Evolutionary conservation across 1,284 basidiomycete genomes (phyloP), one percentile per base, ranked within the genome.

Genomic region (Macrocystidia cucumis): DNA sequence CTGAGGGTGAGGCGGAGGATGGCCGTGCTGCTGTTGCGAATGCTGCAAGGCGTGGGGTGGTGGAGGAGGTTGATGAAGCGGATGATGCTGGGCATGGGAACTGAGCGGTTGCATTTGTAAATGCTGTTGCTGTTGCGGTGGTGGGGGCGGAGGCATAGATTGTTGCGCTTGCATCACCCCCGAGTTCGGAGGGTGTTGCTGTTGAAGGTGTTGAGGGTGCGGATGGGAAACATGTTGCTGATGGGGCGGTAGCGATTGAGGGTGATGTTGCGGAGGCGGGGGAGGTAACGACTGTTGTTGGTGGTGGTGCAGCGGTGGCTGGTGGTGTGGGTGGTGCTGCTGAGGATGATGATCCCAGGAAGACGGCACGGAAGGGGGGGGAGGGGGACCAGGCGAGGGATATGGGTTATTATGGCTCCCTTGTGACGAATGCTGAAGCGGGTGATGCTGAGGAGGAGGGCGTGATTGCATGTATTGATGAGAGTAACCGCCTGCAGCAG

Each of bases 301-400:
- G 33, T 51, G 49, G 12, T 40, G 46, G 11, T 44, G 53, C 9
- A 51, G 54, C 9, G 46, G 50, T 5, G 40, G 46, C 12, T 43
- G 43, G 13, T 35, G 44, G 5, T 2, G 50, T 9, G 34, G 50
- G 18, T 48, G 55, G 31, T 44, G 51, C 24, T 50, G 47, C 39
- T 55, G 53, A 22, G 46, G 34, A 33, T 59, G n/a, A n/a, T n/a
- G 59, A 16, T 55, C 51, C 61, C 62, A 63, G 19, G n/a, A n/a
- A n/a, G n/a, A n/a, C n/a, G 56, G 50, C 13, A 52, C 50, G 44
- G 59, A 56, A 7, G 55, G 47, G 20, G 54, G 55, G 25, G 57
- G 52, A 3, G 60, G 50, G 8, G 52, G 51, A 8, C 48, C 54
- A 25, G 58, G 53, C 37, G 59, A 54, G 8, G 61, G 59, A 40